Conservation (phyloP, 495 filamentous ascomycete genomes). For the Corynascus novoguineensis region DNA sequence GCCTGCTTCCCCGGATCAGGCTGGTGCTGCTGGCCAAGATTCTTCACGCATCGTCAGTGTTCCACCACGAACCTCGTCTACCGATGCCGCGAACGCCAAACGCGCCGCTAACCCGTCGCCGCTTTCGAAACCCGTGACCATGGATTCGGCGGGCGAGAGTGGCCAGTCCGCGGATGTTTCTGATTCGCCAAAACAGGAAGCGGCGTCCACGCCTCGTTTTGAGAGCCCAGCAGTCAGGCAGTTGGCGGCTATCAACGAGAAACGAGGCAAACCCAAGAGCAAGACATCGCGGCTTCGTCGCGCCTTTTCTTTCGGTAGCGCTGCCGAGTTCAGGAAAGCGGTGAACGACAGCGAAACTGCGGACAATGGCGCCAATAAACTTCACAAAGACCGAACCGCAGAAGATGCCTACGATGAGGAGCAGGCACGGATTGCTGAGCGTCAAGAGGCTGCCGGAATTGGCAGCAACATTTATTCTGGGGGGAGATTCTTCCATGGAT, state of each 20-base stretch:
- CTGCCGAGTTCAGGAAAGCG: slow-evolving; percentile 80
- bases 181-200: slow-evolving; percentile 24
- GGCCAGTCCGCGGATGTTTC: slow-evolving; percentile 29
- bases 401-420: slow-evolving; percentile 62
- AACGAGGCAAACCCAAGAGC: slow-evolving; percentile 57
- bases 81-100: slow-evolving; percentile 56
- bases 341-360: slow-evolving; percentile 51
- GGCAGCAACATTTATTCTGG: slow-evolving; percentile 92
- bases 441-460: slow-evolving; percentile 85
- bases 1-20: slow-evolving; percentile 36
- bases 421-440: slow-evolving; percentile 82
- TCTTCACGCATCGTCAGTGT: slow-evolving; percentile 57
- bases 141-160: slow-evolving; percentile 41
- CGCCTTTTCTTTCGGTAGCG: slow-evolving; percentile 96
- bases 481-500: slow-evolving; percentile 80
- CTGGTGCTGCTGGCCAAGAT: slow-evolving; percentile 39
- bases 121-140: slow-evolving; percentile 73
- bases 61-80: slow-evolving; percentile 61
- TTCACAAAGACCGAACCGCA: slow-evolving; percentile 70
- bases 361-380: slow-evolving; percentile 53
- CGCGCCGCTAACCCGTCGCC: slow-evolving; percentile 75
- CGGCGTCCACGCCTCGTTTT: slow-evolving; percentile 29
- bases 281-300: slow-evolving; percentile 87
- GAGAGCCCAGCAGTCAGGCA: slow-evolving; percentile 73
- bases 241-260: slow-evolving; percentile 73